These are phyloP conservation scores for Oryza nivara DNA, from an alignment of 176 grass and related monocot genomes.

Conservation along the genomic window DNA sequence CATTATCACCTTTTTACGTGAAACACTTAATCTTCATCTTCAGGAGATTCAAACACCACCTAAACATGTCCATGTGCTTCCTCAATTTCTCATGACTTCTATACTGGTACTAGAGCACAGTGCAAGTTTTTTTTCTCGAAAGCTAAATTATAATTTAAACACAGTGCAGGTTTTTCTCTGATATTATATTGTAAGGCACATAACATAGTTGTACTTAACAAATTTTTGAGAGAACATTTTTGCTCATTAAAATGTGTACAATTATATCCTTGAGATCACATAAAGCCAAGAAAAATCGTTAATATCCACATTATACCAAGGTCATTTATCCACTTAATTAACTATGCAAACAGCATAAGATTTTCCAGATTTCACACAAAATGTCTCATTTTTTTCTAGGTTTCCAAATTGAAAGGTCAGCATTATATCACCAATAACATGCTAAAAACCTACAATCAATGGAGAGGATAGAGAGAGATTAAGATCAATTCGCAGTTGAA, in stretches of 20 bases:
- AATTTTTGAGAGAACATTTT: neutral
- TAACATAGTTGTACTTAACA: slow-evolving; percentile 1
- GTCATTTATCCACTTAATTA: neutral
- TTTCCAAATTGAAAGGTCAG: neutral
- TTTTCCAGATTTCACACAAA: neutral
- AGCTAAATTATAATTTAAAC: too few species aligned
- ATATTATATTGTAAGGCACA: slow-evolving; percentile 21
- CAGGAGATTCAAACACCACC: too few species aligned
- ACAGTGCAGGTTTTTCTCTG: slow-evolving; percentile 15
- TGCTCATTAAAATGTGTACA: neutral
- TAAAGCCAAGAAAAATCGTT: neutral
- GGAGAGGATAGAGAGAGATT: neutral
- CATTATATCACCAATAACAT: neutral
- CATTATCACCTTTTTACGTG: too few species aligned
- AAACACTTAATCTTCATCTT: too few species aligned
- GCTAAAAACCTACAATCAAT: neutral
- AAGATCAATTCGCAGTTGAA: neutral
- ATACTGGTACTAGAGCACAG: neutral
- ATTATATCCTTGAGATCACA: slow-evolving; percentile 19
- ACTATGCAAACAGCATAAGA: neutral
- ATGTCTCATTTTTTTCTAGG: neutral
- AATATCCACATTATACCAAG: neutral
- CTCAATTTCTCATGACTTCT: slow-evolving; percentile 29
- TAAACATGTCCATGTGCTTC: slow-evolving; percentile 28
- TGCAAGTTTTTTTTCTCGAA: neutral